Base-by-base conservation (phyloP, 2,329 filamentous ascomycete genomes). In the Chaetomiaceae sp. region DNA sequence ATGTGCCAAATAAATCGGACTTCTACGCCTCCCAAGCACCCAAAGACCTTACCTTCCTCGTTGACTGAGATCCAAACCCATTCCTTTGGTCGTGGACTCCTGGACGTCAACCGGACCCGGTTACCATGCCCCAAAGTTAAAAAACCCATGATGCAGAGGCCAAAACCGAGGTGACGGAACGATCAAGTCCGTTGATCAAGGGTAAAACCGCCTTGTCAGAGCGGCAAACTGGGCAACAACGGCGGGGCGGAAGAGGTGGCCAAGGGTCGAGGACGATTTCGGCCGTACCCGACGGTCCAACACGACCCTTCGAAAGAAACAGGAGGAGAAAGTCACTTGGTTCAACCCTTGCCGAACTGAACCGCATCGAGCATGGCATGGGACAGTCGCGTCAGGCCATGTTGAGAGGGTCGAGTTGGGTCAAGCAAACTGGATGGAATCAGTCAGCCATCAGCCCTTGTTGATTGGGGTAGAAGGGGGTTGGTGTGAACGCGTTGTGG, bases 361-460 rank as follows among this genome's bases (percentile, higher is more conserved):
- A 8, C 43, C 22, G 25, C 36, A 38, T 11, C n/a, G 14, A 5
- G 27, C 20, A 36, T 19, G 14, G 8, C 44, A 38, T 29, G 3
- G 2, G 23, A 3, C 23, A 9, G 9, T 12, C 27, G 31, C 7
- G 27, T 19, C 23, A 2, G 29, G 11, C 8, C 33, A 27, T 9
- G 27, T 31, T 12, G 27, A 14, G 8, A 17, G 14, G 25, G 17
- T 17, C 11, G 23, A 15, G 12, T 17, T 23, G 14, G 17, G 17
- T 14, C 7, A 38, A 29, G n/a, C n/a, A n/a, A 27, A 43, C 51
- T 42, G 8, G 11, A 38, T 42, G 31, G 36, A 47, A 47, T 53
- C 51, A 42, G 22, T 52, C 44, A 36, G 29, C 20, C 20, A 47
- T 34, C n/a, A 11, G n/a, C 9, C 31, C 33, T 46, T 36, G 50